Evolutionary conservation across 345 rosid genomes (phyloP), one percentile per base, ranked within the genome.

Genomic region (Gossypium arboreum): DNA sequence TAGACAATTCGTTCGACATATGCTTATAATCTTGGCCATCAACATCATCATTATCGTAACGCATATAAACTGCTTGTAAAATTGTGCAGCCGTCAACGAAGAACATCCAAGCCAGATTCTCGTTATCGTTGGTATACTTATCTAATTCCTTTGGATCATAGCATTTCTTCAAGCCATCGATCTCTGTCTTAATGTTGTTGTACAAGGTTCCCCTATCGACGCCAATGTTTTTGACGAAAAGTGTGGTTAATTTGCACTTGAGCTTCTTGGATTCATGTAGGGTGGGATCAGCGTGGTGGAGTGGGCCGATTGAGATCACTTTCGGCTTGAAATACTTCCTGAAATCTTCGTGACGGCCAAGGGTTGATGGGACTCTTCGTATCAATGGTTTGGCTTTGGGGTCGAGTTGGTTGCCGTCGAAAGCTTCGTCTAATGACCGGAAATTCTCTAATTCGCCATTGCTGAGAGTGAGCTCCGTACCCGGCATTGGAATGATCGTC

Each of bases 261-360:
- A 71, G 51, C 51, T 34, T 60, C 73, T 74, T 68, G 2, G 77
- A 66, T 0, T 1, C 9, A 44, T 45, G n/a, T 27, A 77, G 59
- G 11, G 25, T 8, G 29, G 52, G 56, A 2, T 74, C 24, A 2
- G 4, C 43, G n/a, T 72, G 83, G 65, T 77, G 83, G 8, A 79
- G 34, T 22, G 85, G 77, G 5, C 79, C 85, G 16, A 82, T 54
- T 3, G 79, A 51, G 34, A 82, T 54, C 57, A 75, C 62, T 18
- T 25, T 34, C 1, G 81, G 83, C 39, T 73, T 60, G 20, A 48
- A 82, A 41, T 76, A 74, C 24, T 70, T 71, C 0, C 0, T 2
- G 43, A 51, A 75, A 20, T 22, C 11, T 25, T 58, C 16, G 45
- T 59, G 62, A 10, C 1, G 12, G 6, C 29, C 0, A 7, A 79